Base-by-base conservation (phyloP, 495 filamentous ascomycete genomes). In the Chaetomidium leptoderma region DNA sequence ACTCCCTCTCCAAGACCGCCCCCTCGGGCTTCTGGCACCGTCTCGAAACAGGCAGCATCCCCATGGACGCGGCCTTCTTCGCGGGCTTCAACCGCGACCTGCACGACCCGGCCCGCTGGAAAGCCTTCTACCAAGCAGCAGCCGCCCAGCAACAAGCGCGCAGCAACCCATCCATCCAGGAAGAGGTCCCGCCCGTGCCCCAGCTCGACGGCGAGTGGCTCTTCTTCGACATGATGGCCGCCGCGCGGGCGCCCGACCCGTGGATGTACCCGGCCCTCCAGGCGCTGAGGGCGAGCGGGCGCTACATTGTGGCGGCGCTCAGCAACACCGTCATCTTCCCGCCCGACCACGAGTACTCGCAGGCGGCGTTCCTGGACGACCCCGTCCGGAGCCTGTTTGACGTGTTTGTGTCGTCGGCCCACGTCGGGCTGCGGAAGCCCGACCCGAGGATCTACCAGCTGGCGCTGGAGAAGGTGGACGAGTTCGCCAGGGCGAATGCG, bases 211-310 rank as follows among this genome's bases (percentile, higher is more conserved):
- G 83, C 6, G 85, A 91, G 65, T 80, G 70, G 67, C 77, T 98
- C 10, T 96, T 97, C 79, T 88, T 86, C 83, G 83, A 85, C 57
- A 97, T 98, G 93, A 97, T 98, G 91, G 70, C 77, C 8, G 69
- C 80, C 33, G 84, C 87, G 0, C 77, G 85, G 1, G 71, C 74
- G 0, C 85, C 88, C 7, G 92, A 98, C 69, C 89, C 88, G 30
- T 87, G 84, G 73, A 92, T 98, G 85, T 88, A 83, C 55, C 90
- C 90, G 0, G 91, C 91, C 19, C 76, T 97, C n/a, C 74, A 82
- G 64, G 82, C 78, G 52, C 71, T 96, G 43, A 79, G 77, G 54
- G 78, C 75, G 7, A 82, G 77, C 11, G 83, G 85, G 17, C 72
- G 76, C 56, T 91, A 86, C 63, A 79, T 92, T 32, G 69, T 97